Evolutionary conservation across 129 eudicot genomes (phyloP), one percentile per base, ranked within the genome.

Genomic region (Flaveria sonorensis): DNA sequence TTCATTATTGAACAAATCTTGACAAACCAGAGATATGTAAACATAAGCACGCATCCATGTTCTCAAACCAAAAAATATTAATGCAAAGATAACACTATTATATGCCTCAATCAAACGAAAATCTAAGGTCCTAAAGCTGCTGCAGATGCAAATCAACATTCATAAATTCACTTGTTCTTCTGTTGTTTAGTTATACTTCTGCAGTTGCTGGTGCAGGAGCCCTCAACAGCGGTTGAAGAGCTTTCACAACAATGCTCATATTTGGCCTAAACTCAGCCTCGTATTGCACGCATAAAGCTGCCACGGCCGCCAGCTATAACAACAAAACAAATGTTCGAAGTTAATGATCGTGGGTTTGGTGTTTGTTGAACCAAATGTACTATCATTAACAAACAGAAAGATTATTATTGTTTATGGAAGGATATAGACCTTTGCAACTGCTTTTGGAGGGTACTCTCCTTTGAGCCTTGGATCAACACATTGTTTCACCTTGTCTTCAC

Each of bases 401-500:
- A 0, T 8, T 60, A 59, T 61, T 76, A 2, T 52, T 39, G 66
- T 71, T 36, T 56, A 2, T 13, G 9, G 68, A 30, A 72, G 75
- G 77, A 68, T 70, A 79, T 53, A 10, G 46, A 92, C 98, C 97
- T 93, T 93, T 71, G 97, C 97, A 74, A 88, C 96, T 21, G 89
- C 96, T 83, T 92, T 92, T 46, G 89, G 89, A 60, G 98, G 98
- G 59, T 84, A 90, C 66, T 86, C 93, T 59, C 87, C 88, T 81
- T 90, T 92, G 46, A 92, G 88, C 68, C 87, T 90, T 46, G 98
- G 98, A 70, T 92, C 97, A 16, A 92, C 89, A 81, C 97, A 92
- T 48, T 92, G 98, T 71, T 92, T 89, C 28, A 93, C 97, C 83
- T 90, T 90, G 82, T 93, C 98, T 79, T 93, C 97, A 52, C 97